A percentile compares a stretch with the other conserved stretches of the same genome.
phyloP scores from a whole-genome alignment of 345 rosid genomes.

The Rhizophora apiculata region DNA sequence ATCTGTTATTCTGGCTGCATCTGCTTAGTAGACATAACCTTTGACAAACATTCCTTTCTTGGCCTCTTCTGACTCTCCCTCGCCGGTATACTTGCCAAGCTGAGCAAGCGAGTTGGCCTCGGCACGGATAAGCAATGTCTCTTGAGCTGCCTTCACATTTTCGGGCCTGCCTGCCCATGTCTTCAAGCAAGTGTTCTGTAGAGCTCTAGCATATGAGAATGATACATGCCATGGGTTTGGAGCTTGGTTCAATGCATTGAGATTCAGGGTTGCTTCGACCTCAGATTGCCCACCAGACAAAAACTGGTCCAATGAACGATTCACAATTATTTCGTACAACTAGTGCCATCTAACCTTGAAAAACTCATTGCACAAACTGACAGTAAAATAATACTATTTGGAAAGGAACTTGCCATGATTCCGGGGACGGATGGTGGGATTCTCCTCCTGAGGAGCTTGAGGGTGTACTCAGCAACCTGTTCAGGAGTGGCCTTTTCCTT shows the following conservation, averaged over 20 bases:
- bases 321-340: background rate
- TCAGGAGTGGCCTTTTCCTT: constrained; percentile 80
- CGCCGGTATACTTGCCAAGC: constrained; percentile 90
- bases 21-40: constrained; percentile 64
- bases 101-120: constrained; percentile 87
- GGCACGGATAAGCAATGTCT: constrained; percentile 64
- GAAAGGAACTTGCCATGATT: constrained; percentile 74
- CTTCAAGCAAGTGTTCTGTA: constrained; percentile 91
- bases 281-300: constrained; percentile 99
- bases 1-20: background rate
- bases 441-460: constrained; percentile 83
- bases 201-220: constrained; percentile 94
- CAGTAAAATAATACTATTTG: background rate
- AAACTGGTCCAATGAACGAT: constrained; percentile 50
- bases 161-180: constrained; percentile 89
- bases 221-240: constrained; percentile 97
- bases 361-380: background rate
- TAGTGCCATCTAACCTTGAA: background rate
- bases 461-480: constrained; percentile 87
- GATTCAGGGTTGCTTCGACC: constrained; percentile 93
- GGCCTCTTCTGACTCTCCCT: constrained; percentile 92
- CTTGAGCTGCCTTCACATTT: constrained; percentile 85
- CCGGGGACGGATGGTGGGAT: constrained; percentile 96
- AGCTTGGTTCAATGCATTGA: constrained; percentile 92
- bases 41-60: constrained; percentile 89